phyloP scores from a whole-genome alignment of 2,329 filamentous ascomycete species.

The Colletotrichum tamarilloi region DNA sequence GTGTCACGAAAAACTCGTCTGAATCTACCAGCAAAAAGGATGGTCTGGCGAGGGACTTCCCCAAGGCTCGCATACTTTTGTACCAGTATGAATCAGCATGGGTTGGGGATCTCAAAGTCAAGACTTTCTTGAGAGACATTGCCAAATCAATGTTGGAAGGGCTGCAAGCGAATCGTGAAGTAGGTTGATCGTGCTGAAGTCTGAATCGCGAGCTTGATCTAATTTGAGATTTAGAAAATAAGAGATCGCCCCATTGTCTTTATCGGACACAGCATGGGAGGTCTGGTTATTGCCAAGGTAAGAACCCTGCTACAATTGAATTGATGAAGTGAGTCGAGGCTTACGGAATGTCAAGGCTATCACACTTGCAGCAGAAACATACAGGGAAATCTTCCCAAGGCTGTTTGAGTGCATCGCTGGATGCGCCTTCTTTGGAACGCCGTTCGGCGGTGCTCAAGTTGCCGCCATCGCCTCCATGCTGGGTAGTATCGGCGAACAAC shows the following conservation, averaged over 20 bases:
- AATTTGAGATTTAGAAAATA: conserved; percentile 1
- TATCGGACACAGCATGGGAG: conserved; percentile 57
- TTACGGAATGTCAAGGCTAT: conserved; percentile 16
- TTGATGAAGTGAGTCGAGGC: neutral
- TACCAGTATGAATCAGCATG: conserved; percentile 56
- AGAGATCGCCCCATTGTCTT: conserved; percentile 52
- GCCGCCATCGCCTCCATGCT: conserved; percentile 52
- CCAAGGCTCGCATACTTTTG: conserved; percentile 50
- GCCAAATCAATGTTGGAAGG: conserved; percentile 49
- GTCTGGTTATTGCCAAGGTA: conserved; percentile 55
- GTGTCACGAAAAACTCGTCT: conserved; percentile 50
- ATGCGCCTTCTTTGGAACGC: conserved; percentile 54
- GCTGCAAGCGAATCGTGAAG: conserved; percentile 48
- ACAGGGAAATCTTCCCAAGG: conserved; percentile 47
- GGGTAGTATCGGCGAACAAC: conserved; percentile 46
- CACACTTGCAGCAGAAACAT: conserved; percentile 45
- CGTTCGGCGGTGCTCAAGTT: conserved; percentile 50
- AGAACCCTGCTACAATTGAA: conserved; percentile 28
- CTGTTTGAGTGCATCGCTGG: conserved; percentile 55
- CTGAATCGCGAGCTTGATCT: neutral
- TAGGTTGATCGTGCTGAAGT: conserved; percentile 18
- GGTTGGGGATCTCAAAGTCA: conserved; percentile 52
- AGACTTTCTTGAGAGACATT: conserved; percentile 52
- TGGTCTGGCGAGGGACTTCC: conserved; percentile 52
- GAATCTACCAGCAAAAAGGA: conserved; percentile 44